These are phyloP conservation scores for Vitis hybrid DNA, from an alignment of 177 flowering plant genomes.

Conservation along the genomic window DNA sequence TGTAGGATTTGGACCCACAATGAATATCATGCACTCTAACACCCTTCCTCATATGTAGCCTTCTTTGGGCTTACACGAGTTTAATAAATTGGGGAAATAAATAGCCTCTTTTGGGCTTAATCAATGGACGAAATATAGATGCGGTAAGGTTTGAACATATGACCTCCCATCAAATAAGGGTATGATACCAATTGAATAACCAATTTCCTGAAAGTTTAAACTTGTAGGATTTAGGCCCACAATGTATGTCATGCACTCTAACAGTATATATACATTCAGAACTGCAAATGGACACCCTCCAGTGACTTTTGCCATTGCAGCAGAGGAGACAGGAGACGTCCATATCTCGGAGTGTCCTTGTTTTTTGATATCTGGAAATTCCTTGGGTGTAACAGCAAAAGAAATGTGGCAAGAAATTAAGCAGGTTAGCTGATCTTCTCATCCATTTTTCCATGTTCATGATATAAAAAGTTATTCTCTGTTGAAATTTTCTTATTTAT, in stretches of 20 bases:
- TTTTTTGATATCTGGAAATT: slow-evolving; percentile 68
- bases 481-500: no score
- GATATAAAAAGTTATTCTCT: neutral
- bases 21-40: no score
- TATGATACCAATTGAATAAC: no score
- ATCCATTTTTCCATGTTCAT: neutral
- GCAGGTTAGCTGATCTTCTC: slow-evolving; percentile 41
- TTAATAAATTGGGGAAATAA: neutral
- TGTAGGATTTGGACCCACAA: no score
- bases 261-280: slow-evolving; percentile 28
- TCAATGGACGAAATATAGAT: neutral
- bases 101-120: neutral
- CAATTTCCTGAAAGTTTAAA: no score
- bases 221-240: no score
- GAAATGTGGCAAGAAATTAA: slow-evolving; percentile 87
- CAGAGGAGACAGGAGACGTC: slow-evolving; percentile 59
- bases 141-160: no score
- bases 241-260: neutral
- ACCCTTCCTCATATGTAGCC: no score
- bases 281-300: slow-evolving; percentile 63
- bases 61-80: no score
- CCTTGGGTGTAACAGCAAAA: slow-evolving; percentile 60
- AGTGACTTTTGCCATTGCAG: slow-evolving; percentile 78
- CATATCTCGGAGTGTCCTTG: slow-evolving; percentile 71
- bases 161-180: no score